Evolutionary conservation across 2,329 filamentous ascomycete species (phyloP), one percentile per base, ranked within the genome.

Genomic region (Aureobasidium zeae): DNA sequence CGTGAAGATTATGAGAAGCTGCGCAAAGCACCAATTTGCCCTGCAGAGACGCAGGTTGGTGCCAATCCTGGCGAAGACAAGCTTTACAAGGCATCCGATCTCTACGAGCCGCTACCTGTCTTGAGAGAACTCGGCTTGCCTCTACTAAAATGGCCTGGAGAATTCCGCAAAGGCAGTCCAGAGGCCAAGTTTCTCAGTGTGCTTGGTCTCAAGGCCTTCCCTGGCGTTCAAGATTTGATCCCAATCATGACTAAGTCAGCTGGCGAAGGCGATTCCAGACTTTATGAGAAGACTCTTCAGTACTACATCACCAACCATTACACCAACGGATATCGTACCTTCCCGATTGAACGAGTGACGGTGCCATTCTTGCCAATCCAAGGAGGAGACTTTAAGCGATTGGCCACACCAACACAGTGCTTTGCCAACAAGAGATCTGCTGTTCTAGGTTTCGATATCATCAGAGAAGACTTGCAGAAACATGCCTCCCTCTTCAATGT

Each of bases 401-500:
- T 94, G 20, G 83, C 86, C 1, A 65, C 73, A 1, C 88, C 89
- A 0, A 76, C 74, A 1, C 75, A 79, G 47, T 95, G 88, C 56
- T 98, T 86, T 57, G 86, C 80, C 1, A 89, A 96, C 52, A 76
- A 81, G 28, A 74, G 74, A 30, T 84, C 85, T 16, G 72, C 81
- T 1, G 70, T 93, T 4, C 71, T 98, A 41, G 86, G 85, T 0
- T 96, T 94, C 55, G 71, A 79, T 19, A 81, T 94, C 13, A 66
- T 98, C 24, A 74, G 77, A 48, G 73, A 67, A 35, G 84, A 91
- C 50, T 71, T 96, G n/a, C 80, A 84, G 48, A 66, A 74, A 9
- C 86, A 96, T 66, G 85, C 87, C 12, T 70, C 73, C 44, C 89
- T 91, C 64, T 87, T 98, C 55, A 88, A 87, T 1, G 87, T 98